phyloP scores from a whole-genome alignment of 345 rosid genomes.

The Salix caprea region DNA sequence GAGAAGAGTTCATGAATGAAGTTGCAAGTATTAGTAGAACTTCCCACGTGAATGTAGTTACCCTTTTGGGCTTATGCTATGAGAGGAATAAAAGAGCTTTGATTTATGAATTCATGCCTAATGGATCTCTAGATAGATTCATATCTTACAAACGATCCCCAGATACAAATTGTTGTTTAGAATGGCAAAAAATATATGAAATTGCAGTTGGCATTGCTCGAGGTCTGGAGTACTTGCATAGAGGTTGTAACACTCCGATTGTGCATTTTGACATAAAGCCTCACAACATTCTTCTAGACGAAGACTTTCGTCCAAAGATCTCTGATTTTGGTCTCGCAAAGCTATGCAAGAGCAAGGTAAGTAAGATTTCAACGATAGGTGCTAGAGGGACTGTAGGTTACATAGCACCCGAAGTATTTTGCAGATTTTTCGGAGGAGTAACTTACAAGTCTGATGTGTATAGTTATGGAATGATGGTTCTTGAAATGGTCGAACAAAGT shows the following conservation, averaged over 20 bases:
- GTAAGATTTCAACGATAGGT: slow-evolving; percentile 2
- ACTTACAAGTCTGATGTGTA: slow-evolving; percentile 19
- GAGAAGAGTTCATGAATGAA: slow-evolving; percentile 43
- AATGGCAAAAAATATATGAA: slow-evolving; percentile 3
- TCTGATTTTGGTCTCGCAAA: slow-evolving; percentile 11
- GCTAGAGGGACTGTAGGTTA: slow-evolving; percentile 15
- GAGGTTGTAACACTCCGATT: slow-evolving; percentile 2
- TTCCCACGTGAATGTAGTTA: slow-evolving; percentile 29
- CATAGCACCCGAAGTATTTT: slow-evolving; percentile 20
- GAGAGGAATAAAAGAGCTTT: slow-evolving; percentile 21
- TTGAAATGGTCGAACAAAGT: not conserved
- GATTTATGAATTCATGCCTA: slow-evolving; percentile 31
- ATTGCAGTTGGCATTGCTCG: slow-evolving; percentile 7
- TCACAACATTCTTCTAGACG: not conserved
- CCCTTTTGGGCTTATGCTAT: slow-evolving; percentile 39
- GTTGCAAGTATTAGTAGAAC: slow-evolving; percentile 34
- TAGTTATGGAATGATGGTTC: slow-evolving; percentile 13
- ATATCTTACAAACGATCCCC: not conserved
- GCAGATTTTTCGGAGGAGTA: not conserved
- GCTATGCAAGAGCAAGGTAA: slow-evolving; percentile 5
- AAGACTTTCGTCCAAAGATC: not conserved
- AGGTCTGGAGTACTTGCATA: slow-evolving; percentile 11
- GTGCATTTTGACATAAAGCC: slow-evolving; percentile 14
- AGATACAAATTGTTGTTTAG: not conserved
- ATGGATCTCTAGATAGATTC: slow-evolving; percentile 32